A percentile compares a stretch with the other conserved stretches of the same genome.
Conservation (phyloP, 768 basidiomycete genomes). For the Candolleomyces eurysporus region DNA sequence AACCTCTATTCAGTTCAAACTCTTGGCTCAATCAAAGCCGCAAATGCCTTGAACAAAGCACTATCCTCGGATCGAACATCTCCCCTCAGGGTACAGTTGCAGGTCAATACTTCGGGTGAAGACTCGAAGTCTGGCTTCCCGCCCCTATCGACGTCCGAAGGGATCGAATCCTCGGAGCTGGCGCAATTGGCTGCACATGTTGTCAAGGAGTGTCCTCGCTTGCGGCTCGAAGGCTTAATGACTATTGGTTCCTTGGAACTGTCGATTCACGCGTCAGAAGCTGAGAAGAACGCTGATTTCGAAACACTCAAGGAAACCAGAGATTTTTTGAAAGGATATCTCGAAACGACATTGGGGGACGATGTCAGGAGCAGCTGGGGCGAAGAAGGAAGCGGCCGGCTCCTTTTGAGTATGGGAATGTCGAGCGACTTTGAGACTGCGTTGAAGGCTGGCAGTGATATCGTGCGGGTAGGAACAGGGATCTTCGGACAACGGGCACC, state of each 20-base stretch:
- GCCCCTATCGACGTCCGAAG: slow-evolving; percentile 43
- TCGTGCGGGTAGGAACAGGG: slow-evolving; percentile 88
- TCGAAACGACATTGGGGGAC: slow-evolving; percentile 29
- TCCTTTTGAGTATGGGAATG: slow-evolving; percentile 94
- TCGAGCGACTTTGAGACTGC: slow-evolving; percentile 92
- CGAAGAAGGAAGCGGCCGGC: slow-evolving; percentile 38
- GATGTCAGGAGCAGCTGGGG: slow-evolving; percentile 42
- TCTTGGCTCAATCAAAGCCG: slow-evolving; percentile 76
- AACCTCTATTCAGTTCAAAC: slow-evolving; percentile 90
- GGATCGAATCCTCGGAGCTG: slow-evolving; percentile 47
- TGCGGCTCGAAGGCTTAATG: slow-evolving; percentile 88
- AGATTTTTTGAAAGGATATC: slow-evolving; percentile 48
- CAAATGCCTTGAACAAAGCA: slow-evolving; percentile 74
- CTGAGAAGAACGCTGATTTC: slow-evolving; percentile 68
- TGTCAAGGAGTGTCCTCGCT: slow-evolving; percentile 65
- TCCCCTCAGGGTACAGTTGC: slow-evolving; percentile 81
- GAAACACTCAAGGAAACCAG: slow-evolving; percentile 62
- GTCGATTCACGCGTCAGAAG: slow-evolving; percentile 54
- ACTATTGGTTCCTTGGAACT: slow-evolving; percentile 87
- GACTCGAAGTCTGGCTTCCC: slow-evolving; percentile 83
- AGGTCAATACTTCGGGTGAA: slow-evolving; percentile 96
- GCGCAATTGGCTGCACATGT: slow-evolving; percentile 68
- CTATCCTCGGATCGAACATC: slow-evolving; percentile 52
- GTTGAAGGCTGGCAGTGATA: slow-evolving; percentile 76
- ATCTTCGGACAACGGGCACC: slow-evolving; percentile 78